These are phyloP conservation scores for Pichia inconspicua DNA, from an alignment of 1,139 yeast genomes.

Conservation along the genomic window DNA sequence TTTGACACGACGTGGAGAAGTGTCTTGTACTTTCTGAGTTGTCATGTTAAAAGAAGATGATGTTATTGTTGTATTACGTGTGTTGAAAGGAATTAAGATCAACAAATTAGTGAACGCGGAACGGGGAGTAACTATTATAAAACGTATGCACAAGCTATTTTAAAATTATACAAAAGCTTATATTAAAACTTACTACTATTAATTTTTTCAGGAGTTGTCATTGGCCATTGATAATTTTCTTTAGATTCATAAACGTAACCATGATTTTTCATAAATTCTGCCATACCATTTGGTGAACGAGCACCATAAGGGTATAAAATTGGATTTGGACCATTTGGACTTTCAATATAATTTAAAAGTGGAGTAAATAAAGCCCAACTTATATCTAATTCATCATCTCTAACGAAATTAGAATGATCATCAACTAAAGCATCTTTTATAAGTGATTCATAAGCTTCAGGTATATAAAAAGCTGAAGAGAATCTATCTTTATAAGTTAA, in stretches of 20 bases:
- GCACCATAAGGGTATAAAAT: slow-evolving; percentile 79
- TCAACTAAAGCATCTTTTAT: slow-evolving; percentile 86
- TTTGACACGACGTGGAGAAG: slow-evolving; percentile 67
- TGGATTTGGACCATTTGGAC: slow-evolving; percentile 55
- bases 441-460: slow-evolving; percentile 95
- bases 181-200: slow-evolving; percentile 21
- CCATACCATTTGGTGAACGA: slow-evolving; percentile 71
- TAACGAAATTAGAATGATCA: slow-evolving; percentile 93
- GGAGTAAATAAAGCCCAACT: slow-evolving; percentile 95
- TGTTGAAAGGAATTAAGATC: too few species aligned
- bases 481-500: slow-evolving; percentile 78
- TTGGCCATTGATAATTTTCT: slow-evolving; percentile 72
- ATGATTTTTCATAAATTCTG: slow-evolving; percentile 53
- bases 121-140: too few species aligned
- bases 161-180: too few species aligned
- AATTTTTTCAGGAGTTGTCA: slow-evolving; percentile 46
- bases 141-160: too few species aligned
- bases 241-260: slow-evolving; percentile 60
- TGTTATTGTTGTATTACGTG: too few species aligned
- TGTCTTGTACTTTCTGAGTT: slow-evolving; percentile 20
- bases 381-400: slow-evolving; percentile 94
- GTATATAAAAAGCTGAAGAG: slow-evolving; percentile 77
- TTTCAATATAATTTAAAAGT: slow-evolving; percentile 69
- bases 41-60: slow-evolving; percentile 9
- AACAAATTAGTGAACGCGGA: too few species aligned